These are phyloP conservation scores for Xylaria flabelliformis DNA, from an alignment of 495 filamentous ascomycete genomes.

Conservation along the genomic window DNA sequence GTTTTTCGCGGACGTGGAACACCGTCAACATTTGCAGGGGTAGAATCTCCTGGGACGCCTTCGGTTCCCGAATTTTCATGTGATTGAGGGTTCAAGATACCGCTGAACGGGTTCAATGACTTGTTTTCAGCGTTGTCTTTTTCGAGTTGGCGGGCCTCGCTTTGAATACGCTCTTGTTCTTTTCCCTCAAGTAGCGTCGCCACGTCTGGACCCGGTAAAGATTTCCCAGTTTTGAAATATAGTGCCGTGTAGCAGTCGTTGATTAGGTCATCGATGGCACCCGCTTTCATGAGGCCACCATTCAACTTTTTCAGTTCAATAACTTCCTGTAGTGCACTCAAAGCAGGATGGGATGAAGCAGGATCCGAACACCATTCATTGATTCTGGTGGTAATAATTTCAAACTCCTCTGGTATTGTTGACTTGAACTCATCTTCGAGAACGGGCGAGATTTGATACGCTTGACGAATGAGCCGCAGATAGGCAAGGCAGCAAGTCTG, in stretches of 20 bases:
- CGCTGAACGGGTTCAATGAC: constrained; percentile 35
- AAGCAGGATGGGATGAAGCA: constrained; percentile 50
- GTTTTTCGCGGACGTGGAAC: constrained; percentile 42
- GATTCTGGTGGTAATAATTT: constrained; percentile 58
- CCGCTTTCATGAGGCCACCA: constrained; percentile 79
- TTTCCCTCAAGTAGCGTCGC: constrained; percentile 40
- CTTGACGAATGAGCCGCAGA: constrained; percentile 74
- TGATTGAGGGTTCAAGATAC: constrained; percentile 40
- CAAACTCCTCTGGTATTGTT: constrained; percentile 82
- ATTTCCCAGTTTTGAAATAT: constrained; percentile 61
- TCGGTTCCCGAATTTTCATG: constrained; percentile 41
- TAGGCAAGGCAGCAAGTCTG: constrained; percentile 77
- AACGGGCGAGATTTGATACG: constrained; percentile 67
- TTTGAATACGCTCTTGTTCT: constrained; percentile 34
- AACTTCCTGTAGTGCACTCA: constrained; percentile 82
- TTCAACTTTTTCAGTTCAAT: constrained; percentile 92
- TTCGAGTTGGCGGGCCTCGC: constrained; percentile 32
- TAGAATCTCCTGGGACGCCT: constrained; percentile 32
- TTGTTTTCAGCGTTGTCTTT: constrained; percentile 33
- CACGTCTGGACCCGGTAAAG: constrained; percentile 42
- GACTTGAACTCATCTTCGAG: constrained; percentile 82
- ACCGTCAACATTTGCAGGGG: constrained; percentile 35
- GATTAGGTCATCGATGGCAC: constrained; percentile 87
- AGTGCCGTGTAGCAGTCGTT: constrained; percentile 85
- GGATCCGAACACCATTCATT: constrained; percentile 58